These are phyloP conservation scores for Globisporangium takayamanum DNA, from an alignment of 352 stramenopile species.

Conservation along the genomic window DNA sequence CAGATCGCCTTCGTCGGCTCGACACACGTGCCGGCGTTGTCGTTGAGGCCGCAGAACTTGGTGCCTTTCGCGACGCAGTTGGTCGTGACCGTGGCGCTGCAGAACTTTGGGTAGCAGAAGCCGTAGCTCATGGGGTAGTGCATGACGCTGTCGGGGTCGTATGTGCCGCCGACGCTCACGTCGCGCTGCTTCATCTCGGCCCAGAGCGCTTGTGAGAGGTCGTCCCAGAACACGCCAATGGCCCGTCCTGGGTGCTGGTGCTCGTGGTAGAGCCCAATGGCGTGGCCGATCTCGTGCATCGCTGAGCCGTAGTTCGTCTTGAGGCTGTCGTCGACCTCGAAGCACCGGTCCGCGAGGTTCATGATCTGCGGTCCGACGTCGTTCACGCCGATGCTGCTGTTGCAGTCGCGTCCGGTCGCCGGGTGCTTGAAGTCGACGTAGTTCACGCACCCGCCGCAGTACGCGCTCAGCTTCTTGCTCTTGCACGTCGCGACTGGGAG, in stretches of 20 bases:
- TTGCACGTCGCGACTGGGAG: conserved; percentile 43
- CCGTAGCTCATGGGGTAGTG: conserved; percentile 75
- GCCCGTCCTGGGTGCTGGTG: conserved; percentile 68
- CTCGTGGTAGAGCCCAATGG: conserved; percentile 74
- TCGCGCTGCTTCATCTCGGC: conserved; percentile 66
- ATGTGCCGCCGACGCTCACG: conserved; percentile 53
- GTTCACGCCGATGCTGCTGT: conserved; percentile 72
- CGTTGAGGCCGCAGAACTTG: conserved; percentile 71
- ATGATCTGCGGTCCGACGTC: conserved; percentile 54
- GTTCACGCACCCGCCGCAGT: conserved; percentile 62
- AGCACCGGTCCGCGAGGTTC: conserved; percentile 71
- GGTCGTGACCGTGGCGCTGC: conserved; percentile 28
- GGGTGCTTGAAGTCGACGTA: conserved; percentile 80
- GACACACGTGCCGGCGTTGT: conserved; percentile 45
- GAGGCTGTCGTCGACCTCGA: conserved; percentile 62
- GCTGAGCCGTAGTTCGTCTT: conserved; percentile 69
- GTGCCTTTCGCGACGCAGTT: conserved; percentile 45
- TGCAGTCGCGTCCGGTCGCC: conserved; percentile 59
- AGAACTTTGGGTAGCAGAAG: conserved; percentile 64
- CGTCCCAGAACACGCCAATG: conserved; percentile 70
- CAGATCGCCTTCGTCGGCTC: conserved; percentile 54
- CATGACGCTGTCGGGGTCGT: conserved; percentile 73
- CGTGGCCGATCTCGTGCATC: conserved; percentile 82
- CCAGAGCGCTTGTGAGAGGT: conserved; percentile 68
- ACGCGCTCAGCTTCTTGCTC: conserved; percentile 29